These are phyloP conservation scores for Dianthus caryophyllus DNA, from an alignment of 148 eudicot genomes.

Conservation along the genomic window DNA sequence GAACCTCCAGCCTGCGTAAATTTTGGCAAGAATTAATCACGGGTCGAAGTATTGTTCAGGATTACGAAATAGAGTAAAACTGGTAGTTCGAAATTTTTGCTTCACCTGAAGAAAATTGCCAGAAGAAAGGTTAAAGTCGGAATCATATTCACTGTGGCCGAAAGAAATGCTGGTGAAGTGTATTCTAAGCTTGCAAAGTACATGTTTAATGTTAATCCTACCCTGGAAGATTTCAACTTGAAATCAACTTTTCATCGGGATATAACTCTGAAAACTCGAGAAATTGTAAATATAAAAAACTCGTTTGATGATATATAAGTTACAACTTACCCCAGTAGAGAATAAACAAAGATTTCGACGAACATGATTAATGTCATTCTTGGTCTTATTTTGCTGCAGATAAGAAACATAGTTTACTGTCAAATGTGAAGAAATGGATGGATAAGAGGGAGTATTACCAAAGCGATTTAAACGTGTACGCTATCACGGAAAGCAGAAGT, in stretches of 20 bases:
- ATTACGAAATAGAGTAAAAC: not conserved
- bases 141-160: slow-evolving; percentile 42
- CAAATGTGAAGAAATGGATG: not conserved
- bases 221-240: slow-evolving; percentile 27
- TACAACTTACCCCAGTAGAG: slow-evolving; percentile 39
- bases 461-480: not conserved
- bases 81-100: not conserved
- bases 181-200: slow-evolving; percentile 44
- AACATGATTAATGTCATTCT: slow-evolving; percentile 36
- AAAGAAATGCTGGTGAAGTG: slow-evolving; percentile 49
- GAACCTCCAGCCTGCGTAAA: slow-evolving; percentile 33
- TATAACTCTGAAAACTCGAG: not conserved
- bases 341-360: slow-evolving; percentile 35
- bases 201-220: slow-evolving; percentile 44
- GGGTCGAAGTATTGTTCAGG: not conserved
- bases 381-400: slow-evolving; percentile 45
- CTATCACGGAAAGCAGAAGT: not conserved
- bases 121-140: slow-evolving; percentile 43
- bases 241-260: not conserved
- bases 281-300: not conserved
- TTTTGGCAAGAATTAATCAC: not conserved
- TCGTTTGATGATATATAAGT: not conserved
- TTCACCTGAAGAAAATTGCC: slow-evolving; percentile 38
- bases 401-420: slow-evolving; percentile 4
- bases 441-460: not conserved